phyloP scores from a whole-genome alignment of 805 yeast genomes.

The Monosporozyma servazzii region DNA sequence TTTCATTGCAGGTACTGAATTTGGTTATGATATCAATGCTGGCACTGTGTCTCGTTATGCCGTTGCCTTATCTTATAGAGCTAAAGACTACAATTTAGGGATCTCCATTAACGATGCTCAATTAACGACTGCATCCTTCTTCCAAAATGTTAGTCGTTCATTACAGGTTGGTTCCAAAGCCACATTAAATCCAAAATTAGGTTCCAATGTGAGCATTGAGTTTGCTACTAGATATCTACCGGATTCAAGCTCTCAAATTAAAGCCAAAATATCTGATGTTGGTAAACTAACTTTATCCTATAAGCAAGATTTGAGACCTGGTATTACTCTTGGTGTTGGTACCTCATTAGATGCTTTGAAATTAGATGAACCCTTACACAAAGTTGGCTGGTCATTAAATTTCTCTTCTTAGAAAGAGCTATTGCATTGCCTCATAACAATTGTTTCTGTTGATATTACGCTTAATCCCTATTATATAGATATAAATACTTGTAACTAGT shows the following conservation, averaged over 20 bases:
- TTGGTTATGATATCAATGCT: slow-evolving; percentile 88
- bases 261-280: slow-evolving; percentile 94
- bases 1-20: slow-evolving; percentile 92
- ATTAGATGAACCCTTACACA: slow-evolving; percentile 94
- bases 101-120: slow-evolving; percentile 75
- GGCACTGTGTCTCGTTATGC: slow-evolving; percentile 93
- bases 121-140: slow-evolving; percentile 89
- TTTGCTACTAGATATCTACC: slow-evolving; percentile 91
- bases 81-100: slow-evolving; percentile 69
- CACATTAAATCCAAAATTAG: slow-evolving; percentile 75
- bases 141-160: slow-evolving; percentile 84
- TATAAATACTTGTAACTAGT: not conserved
- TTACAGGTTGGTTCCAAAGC: slow-evolving; percentile 98
- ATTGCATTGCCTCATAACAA: not conserved
- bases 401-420: slow-evolving; percentile 68
- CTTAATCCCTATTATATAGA: not conserved
- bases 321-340: slow-evolving; percentile 95
- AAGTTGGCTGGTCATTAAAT: slow-evolving; percentile 89
- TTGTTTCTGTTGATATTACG: not conserved
- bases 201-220: slow-evolving; percentile 79
- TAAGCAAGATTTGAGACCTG: slow-evolving; percentile 91
- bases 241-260: slow-evolving; percentile 81
- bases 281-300: slow-evolving; percentile 91
- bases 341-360: slow-evolving; percentile 93
- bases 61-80: slow-evolving; percentile 86